phyloP scores from a whole-genome alignment of 352 stramenopile species.

The Globisporangium iwayamae region DNA sequence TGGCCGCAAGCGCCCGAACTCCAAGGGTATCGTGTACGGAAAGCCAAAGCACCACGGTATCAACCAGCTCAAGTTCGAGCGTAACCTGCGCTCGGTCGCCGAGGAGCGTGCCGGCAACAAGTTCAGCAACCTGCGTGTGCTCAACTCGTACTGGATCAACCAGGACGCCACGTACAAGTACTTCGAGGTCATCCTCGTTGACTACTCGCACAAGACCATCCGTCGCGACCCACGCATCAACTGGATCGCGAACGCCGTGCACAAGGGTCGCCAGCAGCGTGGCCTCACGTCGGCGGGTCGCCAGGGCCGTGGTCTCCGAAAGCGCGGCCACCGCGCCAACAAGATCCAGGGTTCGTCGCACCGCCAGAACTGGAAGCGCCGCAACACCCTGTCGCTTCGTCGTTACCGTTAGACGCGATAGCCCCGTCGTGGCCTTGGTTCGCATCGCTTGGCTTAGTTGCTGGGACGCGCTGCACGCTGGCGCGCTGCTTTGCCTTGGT shows the following conservation, averaged over 20 bases:
- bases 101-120: slow-evolving; percentile 98
- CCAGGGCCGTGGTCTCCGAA: slow-evolving; percentile 96
- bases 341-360: slow-evolving; percentile 98
- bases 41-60: slow-evolving; percentile 99
- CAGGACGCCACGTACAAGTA: slow-evolving; percentile 99
- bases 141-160: slow-evolving; percentile 99
- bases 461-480: neutral
- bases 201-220: slow-evolving; percentile 97
- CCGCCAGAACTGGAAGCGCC: slow-evolving; percentile 97
- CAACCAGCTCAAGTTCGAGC: slow-evolving; percentile 99
- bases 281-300: slow-evolving; percentile 98
- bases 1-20: slow-evolving; percentile 98
- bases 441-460: slow-evolving; percentile 14
- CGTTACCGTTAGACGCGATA: slow-evolving; percentile 92
- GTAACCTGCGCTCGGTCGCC: slow-evolving; percentile 97
- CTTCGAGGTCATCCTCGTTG: slow-evolving; percentile 99
- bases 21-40: slow-evolving; percentile 99
- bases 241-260: slow-evolving; percentile 98
- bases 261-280: slow-evolving; percentile 99
- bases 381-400: slow-evolving; percentile 98
- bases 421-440: slow-evolving; percentile 8
- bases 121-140: slow-evolving; percentile 97
- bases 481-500: neutral
- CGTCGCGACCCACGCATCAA: slow-evolving; percentile 99
- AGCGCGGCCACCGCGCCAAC: slow-evolving; percentile 98